Percentiles rank a stretch among this genome's conserved stretches.
Evolutionary conservation across 257 asterid genomes (phyloP).

Genomic region (Solanum stenotomum): DNA sequence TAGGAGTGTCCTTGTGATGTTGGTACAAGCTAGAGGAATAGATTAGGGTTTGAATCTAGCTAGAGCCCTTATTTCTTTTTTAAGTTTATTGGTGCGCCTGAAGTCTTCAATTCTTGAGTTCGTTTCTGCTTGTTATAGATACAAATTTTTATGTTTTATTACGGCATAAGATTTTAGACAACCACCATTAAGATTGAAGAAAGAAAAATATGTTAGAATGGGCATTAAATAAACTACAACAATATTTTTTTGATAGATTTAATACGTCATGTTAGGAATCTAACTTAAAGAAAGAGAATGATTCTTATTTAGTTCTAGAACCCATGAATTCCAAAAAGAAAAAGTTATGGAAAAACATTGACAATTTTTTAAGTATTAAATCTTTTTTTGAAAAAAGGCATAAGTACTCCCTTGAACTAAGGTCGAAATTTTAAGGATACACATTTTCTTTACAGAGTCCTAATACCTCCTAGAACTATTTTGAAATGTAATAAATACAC

Average conservation of each 20-base stretch:
- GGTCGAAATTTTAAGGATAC: background rate
- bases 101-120: background rate
- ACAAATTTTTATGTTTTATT: background rate
- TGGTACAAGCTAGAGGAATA: background rate
- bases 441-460: background rate
- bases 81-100: no score
- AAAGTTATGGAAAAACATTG: background rate
- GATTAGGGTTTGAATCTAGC: no score
- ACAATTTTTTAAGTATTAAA: background rate
- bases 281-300: background rate
- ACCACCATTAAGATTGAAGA: background rate
- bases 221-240: background rate
- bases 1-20: background rate
- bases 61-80: background rate
- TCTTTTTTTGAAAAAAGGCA: background rate
- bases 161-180: background rate
- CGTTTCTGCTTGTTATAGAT: background rate
- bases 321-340: background rate
- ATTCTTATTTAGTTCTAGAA: background rate
- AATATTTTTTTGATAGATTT: background rate
- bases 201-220: background rate
- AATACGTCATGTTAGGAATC: background rate
- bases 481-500: background rate
- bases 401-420: background rate
- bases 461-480: background rate